A percentile compares a stretch with the other conserved stretches of the same genome.
Evolutionary conservation across 2,329 filamentous ascomycete species (phyloP).

Genomic region (Fusarium armeniacum): DNA sequence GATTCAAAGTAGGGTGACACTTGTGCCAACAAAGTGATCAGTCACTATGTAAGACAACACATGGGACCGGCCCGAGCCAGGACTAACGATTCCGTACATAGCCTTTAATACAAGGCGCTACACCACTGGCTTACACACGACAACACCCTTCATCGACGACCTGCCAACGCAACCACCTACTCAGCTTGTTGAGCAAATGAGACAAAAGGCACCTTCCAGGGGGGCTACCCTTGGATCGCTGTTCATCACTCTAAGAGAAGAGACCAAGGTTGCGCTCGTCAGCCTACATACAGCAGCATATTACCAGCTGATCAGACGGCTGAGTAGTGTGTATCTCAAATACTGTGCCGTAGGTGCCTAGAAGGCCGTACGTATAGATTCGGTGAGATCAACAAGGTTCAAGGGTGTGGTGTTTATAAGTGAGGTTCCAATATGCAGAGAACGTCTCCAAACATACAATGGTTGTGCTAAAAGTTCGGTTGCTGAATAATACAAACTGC

Average conservation of each 20-base stretch:
- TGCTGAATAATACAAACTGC: slow-evolving; percentile 33
- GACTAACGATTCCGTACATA: slow-evolving; percentile 23
- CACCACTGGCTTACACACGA: slow-evolving; percentile 28
- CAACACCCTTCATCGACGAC: slow-evolving; percentile 32
- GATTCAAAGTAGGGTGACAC: slow-evolving; percentile 27
- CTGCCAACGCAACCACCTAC: slow-evolving; percentile 40
- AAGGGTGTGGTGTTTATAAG: slow-evolving; percentile 22
- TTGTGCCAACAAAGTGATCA: slow-evolving; percentile 42
- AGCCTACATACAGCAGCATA: slow-evolving; percentile 41
- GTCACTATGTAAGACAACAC: slow-evolving; percentile 49
- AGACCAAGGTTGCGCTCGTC: slow-evolving; percentile 39
- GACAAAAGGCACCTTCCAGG: slow-evolving; percentile 18
- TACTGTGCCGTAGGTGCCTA: slow-evolving; percentile 36
- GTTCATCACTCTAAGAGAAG: slow-evolving; percentile 13
- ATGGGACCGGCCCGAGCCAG: slow-evolving; percentile 52
- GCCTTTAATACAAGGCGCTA: slow-evolving; percentile 14
- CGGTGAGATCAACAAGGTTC: slow-evolving; percentile 43
- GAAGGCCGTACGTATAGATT: slow-evolving; percentile 40
- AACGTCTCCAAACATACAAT: slow-evolving; percentile 25
- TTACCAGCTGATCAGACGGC: slow-evolving; percentile 40
- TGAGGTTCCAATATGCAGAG: slow-evolving; percentile 24
- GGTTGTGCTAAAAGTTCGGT: slow-evolving; percentile 3
- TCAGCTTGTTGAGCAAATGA: slow-evolving; percentile 25
- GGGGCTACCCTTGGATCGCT: slow-evolving; percentile 14
- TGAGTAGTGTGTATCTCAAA: slow-evolving; percentile 20